These are phyloP conservation scores for Escallonia rubra DNA, from an alignment of 129 eudicot genomes.

Conservation along the genomic window DNA sequence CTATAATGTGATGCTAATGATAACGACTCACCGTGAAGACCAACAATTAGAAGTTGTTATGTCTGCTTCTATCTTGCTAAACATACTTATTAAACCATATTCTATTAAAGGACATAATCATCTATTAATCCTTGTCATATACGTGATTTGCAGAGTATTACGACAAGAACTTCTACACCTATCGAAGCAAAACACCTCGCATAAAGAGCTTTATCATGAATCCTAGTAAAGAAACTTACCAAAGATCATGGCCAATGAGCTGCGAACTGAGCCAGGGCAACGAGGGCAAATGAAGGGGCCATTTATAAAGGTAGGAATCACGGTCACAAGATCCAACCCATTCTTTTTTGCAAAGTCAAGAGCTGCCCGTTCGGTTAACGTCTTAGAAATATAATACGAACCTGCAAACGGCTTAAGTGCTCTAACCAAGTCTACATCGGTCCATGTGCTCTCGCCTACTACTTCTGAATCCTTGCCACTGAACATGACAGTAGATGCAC, in stretches of 20 bases:
- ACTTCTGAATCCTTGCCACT: slow-evolving; percentile 1
- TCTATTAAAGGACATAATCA: too few species aligned
- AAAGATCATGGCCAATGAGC: slow-evolving; percentile 38
- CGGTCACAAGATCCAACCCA: slow-evolving; percentile 43
- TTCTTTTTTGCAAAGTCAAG: slow-evolving; percentile 40
- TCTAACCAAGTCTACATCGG: slow-evolving; percentile 28
- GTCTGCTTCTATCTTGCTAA: too few species aligned
- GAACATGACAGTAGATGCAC: slow-evolving; percentile 18
- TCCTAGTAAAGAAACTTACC: slow-evolving; percentile 17
- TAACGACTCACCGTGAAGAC: too few species aligned
- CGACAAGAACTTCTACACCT: too few species aligned
- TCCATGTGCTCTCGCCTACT: slow-evolving; percentile 45
- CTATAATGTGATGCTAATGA: too few species aligned
- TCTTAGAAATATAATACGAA: slow-evolving; percentile 32
- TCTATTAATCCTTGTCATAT: too few species aligned
- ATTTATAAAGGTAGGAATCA: slow-evolving; percentile 34
- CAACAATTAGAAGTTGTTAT: background rate
- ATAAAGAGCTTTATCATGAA: background rate
- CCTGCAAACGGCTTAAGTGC: slow-evolving; percentile 1
- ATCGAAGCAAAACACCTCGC: too few species aligned
- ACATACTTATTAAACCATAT: too few species aligned
- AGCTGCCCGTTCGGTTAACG: slow-evolving; percentile 36
- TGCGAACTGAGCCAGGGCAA: slow-evolving; percentile 31
- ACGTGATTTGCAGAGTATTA: too few species aligned
- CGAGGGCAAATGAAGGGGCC: slow-evolving; percentile 50